phyloP scores from a whole-genome alignment of 495 filamentous ascomycete genomes.

The Penicillium turbatum region DNA sequence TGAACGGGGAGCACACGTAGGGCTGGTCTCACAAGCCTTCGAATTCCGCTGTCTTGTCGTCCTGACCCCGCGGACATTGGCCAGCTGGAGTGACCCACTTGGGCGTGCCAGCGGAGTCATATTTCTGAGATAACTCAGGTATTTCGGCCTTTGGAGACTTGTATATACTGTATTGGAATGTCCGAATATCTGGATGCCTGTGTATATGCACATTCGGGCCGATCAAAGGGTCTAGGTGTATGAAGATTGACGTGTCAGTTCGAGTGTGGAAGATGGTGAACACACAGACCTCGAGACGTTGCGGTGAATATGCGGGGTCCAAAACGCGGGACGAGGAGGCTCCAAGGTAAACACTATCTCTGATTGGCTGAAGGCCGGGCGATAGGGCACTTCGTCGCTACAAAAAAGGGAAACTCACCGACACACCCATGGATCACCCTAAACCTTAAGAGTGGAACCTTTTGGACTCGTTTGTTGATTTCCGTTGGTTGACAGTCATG shows the following conservation, averaged over 20 bases:
- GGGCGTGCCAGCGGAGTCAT: background rate
- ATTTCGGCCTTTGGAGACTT: background rate
- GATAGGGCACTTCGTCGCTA: background rate
- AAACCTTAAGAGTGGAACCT: conserved; percentile 2
- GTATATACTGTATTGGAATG: background rate
- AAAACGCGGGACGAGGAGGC: conserved; percentile 1
- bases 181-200: background rate
- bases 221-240: background rate
- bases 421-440: background rate
- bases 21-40: background rate
- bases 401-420: conserved; percentile 1
- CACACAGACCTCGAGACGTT: background rate
- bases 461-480: background rate
- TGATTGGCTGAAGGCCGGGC: conserved; percentile 3
- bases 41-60: background rate
- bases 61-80: background rate
- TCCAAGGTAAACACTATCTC: background rate
- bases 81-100: background rate
- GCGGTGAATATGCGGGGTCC: conserved; percentile 8
- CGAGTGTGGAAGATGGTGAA: background rate
- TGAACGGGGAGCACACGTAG: background rate
- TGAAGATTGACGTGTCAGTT: background rate
- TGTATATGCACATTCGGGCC: background rate
- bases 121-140: background rate
- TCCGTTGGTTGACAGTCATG: background rate